Conservation (phyloP, 352 stramenopile genomes). For the Phytophthora aleatoria region DNA sequence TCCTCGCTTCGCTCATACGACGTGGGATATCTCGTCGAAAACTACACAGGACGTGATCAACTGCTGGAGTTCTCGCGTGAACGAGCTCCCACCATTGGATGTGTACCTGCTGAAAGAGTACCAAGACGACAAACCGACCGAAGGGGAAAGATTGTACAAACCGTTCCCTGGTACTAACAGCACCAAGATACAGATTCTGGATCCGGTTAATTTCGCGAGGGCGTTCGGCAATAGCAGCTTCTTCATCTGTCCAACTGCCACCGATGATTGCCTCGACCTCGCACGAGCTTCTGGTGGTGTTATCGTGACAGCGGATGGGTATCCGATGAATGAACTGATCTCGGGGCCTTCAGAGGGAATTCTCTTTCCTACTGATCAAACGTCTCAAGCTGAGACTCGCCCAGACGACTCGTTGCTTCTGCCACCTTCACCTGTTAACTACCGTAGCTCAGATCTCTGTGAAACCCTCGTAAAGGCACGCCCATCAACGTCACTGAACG, state of each 20-base stretch:
- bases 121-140: conserved; percentile 11
- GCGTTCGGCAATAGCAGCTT: conserved; percentile 41
- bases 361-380: conserved; percentile 11
- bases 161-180: conserved; percentile 19
- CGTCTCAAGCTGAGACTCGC: neutral
- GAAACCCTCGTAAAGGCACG: conserved; percentile 11
- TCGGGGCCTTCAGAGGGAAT: conserved; percentile 12
- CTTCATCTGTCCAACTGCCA: conserved; percentile 62
- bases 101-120: conserved; percentile 32
- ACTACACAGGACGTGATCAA: conserved; percentile 51
- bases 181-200: conserved; percentile 21
- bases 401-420: conserved; percentile 15
- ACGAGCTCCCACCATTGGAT: conserved; percentile 48
- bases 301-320: conserved; percentile 48
- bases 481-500: conserved; percentile 15
- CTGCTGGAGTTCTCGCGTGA: conserved; percentile 41
- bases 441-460: conserved; percentile 20
- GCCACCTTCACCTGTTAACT: neutral
- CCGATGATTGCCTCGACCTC: conserved; percentile 65
- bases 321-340: conserved; percentile 66
- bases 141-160: conserved; percentile 25
- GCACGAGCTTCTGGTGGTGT: conserved; percentile 48
- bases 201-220: conserved; percentile 36
- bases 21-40: conserved; percentile 37
- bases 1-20: conserved; percentile 48